Evolutionary conservation across 768 basidiomycete genomes (phyloP).

Genomic region (Tulasnella calospora): DNA sequence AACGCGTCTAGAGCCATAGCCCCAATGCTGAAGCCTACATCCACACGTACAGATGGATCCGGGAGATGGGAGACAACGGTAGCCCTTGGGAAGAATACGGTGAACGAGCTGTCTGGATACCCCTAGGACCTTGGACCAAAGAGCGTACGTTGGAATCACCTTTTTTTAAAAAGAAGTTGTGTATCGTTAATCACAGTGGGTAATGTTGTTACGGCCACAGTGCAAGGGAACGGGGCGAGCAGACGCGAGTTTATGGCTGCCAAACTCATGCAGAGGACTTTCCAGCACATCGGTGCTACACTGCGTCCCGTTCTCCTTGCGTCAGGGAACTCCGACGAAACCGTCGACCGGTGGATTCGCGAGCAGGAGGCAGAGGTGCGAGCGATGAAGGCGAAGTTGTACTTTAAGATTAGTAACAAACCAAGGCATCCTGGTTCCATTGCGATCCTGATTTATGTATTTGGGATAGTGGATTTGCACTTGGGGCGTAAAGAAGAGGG

Average conservation of each 20-base stretch:
- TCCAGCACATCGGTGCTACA: not conserved
- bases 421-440: not conserved
- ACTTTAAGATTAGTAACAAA: not conserved
- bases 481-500: too few species aligned
- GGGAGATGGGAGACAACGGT: not conserved
- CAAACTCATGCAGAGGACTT: not conserved
- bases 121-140: conserved; percentile 10
- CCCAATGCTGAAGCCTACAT: not conserved
- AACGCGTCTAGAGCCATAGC: not conserved
- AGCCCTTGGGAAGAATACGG: not conserved
- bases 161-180: not conserved
- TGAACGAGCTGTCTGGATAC: not conserved
- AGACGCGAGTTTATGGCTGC: not conserved
- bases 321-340: conserved; percentile 5
- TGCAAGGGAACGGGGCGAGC: not conserved
- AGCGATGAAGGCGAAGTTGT: conserved; percentile 3
- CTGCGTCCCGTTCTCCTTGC: not conserved
- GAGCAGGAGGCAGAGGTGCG: not conserved
- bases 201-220: not conserved
- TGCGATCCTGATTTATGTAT: not conserved
- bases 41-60: not conserved
- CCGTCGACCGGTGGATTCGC: conserved; percentile 14
- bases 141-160: not conserved
- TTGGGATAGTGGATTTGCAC: too few species aligned
- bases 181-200: not conserved